Percentiles rank a stretch among this genome's conserved stretches.
phyloP scores from a whole-genome alignment of 176 grass and related monocot species.

The Echinochloa phyllopogon region DNA sequence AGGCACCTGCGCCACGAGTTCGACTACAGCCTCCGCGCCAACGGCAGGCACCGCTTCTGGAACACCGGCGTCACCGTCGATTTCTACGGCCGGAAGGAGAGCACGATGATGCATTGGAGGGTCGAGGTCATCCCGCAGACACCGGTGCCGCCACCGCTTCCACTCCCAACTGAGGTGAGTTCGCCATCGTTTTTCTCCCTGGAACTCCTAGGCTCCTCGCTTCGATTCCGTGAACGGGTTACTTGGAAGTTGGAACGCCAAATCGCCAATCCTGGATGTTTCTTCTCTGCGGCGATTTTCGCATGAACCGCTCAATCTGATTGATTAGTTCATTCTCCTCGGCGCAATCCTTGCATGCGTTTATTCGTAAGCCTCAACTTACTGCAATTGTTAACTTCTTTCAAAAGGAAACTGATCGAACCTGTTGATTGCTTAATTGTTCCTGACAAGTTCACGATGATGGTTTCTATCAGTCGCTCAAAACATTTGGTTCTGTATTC shows the following conservation, averaged over 20 bases:
- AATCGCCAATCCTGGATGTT: not conserved
- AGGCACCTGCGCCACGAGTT: not conserved
- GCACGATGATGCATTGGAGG: not conserved
- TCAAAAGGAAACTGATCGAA: not conserved
- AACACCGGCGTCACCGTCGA: not conserved
- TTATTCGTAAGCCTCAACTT: not conserved
- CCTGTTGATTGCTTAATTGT: not conserved
- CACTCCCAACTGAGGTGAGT: not conserved
- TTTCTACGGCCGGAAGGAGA: not conserved
- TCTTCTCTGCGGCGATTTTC: not conserved
- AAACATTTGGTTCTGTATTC: not conserved
- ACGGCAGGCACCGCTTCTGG: not conserved
- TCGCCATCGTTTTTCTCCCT: not conserved
- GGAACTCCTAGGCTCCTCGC: not conserved
- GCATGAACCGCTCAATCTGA: not conserved
- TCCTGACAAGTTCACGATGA: not conserved
- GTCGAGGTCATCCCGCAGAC: not conserved
- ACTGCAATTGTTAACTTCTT: not conserved
- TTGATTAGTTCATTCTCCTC: too few relatives aligned
- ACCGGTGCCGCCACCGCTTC: not conserved
- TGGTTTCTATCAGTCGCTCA: not conserved
- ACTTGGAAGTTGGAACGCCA: not conserved
- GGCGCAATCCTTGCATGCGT: not conserved
- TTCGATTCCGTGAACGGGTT: not conserved
- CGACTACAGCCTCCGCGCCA: constrained; percentile 6